These are phyloP conservation scores for Fusarium nematophilum DNA, from an alignment of 2,329 filamentous ascomycete species.

Conservation along the genomic window DNA sequence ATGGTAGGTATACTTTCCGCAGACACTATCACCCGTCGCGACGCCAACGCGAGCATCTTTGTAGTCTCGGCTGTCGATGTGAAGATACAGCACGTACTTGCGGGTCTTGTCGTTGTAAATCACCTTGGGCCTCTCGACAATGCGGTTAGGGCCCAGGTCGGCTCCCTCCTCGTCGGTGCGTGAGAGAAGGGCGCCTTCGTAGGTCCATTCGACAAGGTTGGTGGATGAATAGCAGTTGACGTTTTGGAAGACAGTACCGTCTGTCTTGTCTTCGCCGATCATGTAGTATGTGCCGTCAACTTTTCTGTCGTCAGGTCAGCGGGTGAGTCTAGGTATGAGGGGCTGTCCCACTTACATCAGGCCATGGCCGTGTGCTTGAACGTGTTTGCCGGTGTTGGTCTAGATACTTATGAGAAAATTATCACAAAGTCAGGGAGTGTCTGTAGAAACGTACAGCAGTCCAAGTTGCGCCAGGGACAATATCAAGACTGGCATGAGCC, in stretches of 20 bases:
- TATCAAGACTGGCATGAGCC: constrained; percentile 42
- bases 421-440: accelerated
- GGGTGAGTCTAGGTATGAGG: accelerated
- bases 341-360: constrained; percentile 58
- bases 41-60: constrained; percentile 73
- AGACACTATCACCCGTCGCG: constrained; percentile 68
- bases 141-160: constrained; percentile 69
- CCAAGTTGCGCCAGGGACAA: constrained; percentile 60
- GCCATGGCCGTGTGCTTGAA: constrained; percentile 75
- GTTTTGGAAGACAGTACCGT: constrained; percentile 70
- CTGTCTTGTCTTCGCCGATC: constrained; percentile 76
- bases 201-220: constrained; percentile 73
- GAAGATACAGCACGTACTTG: constrained; percentile 77
- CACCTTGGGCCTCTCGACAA: constrained; percentile 76
- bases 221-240: constrained; percentile 75
- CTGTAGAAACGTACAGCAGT: constrained; percentile 50
- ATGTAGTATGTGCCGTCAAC: constrained; percentile 71
- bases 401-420: background rate
- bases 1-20: constrained; percentile 64
- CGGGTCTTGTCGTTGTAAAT: constrained; percentile 72
- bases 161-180: constrained; percentile 53
- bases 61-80: constrained; percentile 72
- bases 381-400: constrained; percentile 62
- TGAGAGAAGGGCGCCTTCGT: constrained; percentile 68
- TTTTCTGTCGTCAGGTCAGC: constrained; percentile 14